Evolutionary conservation across 2,329 filamentous ascomycete species (phyloP), one percentile per base, ranked within the genome.

Genomic region (Trichoderma asperellum): DNA sequence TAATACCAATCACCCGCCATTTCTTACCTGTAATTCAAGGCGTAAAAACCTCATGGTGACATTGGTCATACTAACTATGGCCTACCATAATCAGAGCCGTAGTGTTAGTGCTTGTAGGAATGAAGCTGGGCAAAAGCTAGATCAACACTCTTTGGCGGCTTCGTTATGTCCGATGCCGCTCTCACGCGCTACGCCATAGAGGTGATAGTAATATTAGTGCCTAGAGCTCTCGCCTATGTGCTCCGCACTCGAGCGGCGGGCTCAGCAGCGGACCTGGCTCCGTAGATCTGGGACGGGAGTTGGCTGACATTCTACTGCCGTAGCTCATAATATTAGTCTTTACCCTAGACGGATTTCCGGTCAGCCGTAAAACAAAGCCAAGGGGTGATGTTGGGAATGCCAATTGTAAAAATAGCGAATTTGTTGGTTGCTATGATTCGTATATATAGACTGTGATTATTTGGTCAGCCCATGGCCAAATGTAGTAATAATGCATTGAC

Each of bases 81-180:
- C 27, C 14, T 14, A 7, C 5, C 27, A 12, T 24, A 52, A 32
- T 16, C 52, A 32, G 11, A 27, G 18, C 5, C 12, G 10, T 5
- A 24, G n/a, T 24, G n/a, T 49, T 49, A 21, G 47, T 49, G 21
- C 47, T 24, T 49, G 43, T 10, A 32, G n/a, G 18, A 40, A 18
- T 14, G 60, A 40, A 37, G 47, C n/a, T 63, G 61, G 7, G 49
- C 11, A 2, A 5, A 29, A 21, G 18, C 24, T 61, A n/a, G 56
- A 56, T n/a, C 16, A 29, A 14, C 12, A 37, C 37, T 37, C 27
- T 27, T 27, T 24, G 56, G 53, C 53, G 62, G 53, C 5, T 27
- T 66, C 52, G 62, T 57, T 66, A 66, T 35, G 21, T 53, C 62
- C 62, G 62, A 66, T 47, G 62, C 62, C 62, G 62, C 62, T 57